Conservation (phyloP, 2,329 filamentous ascomycete species). For the Xylogone sp. region DNA sequence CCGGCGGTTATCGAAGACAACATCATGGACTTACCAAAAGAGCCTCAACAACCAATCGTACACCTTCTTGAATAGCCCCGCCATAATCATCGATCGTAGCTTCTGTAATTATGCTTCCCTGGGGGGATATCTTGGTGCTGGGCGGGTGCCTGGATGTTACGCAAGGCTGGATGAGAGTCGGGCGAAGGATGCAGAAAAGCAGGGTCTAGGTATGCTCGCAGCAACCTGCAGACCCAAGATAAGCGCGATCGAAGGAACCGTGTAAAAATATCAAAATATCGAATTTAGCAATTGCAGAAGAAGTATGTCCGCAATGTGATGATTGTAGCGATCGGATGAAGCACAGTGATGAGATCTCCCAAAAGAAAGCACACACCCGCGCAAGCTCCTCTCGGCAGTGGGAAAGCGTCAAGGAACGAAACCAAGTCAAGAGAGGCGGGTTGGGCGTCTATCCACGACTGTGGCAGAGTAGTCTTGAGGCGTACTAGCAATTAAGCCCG, state of each 20-base stretch:
- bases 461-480: not conserved
- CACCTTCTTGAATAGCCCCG: constrained; percentile 85
- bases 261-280: not conserved
- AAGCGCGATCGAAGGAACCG: not conserved
- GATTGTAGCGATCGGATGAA: constrained; percentile 19
- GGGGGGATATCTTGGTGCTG: not conserved
- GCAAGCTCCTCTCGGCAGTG: constrained; percentile 1
- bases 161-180: constrained; percentile 19
- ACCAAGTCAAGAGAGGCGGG: not conserved
- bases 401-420: not conserved
- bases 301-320: constrained; percentile 5
- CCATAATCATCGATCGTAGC: constrained; percentile 56
- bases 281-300: not conserved
- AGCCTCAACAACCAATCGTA: constrained; percentile 98
- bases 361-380: not conserved
- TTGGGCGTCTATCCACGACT: not conserved
- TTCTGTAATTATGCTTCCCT: not conserved
- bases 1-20: constrained; percentile 9
- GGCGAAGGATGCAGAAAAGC: constrained; percentile 3
- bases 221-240: not conserved
- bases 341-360: constrained; percentile 17
- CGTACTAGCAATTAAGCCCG: not conserved
- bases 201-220: not conserved
- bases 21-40: constrained; percentile 73
- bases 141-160: constrained; percentile 16